Evolutionary conservation across 2,329 filamentous ascomycete genomes (phyloP).

Genomic region (Zelopaecilomyces penicillatus): DNA sequence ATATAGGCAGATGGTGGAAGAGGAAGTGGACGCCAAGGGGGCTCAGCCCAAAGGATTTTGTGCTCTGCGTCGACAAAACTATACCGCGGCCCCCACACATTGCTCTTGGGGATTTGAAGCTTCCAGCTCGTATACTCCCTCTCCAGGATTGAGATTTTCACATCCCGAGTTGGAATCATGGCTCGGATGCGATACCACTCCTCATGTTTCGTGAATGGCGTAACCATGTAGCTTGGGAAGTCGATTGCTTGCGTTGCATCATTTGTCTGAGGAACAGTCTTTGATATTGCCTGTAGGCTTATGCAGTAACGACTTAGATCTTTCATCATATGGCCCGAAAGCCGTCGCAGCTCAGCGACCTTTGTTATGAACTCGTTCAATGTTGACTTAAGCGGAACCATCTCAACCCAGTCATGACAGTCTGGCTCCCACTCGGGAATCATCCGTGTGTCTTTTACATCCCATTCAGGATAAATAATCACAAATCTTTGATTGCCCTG

Average conservation of each 20-base stretch:
- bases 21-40: too few species aligned
- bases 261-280: neutral
- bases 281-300: slow-evolving; percentile 11
- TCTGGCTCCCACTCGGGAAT: too few species aligned
- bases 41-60: too few species aligned
- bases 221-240: slow-evolving; percentile 12
- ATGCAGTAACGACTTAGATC: slow-evolving; percentile 1
- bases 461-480: slow-evolving; percentile 5
- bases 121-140: slow-evolving; percentile 12
- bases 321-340: neutral
- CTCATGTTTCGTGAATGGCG: slow-evolving; percentile 7
- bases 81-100: slow-evolving; percentile 17
- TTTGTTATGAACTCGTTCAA: neutral
- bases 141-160: slow-evolving; percentile 7
- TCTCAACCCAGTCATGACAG: neutral
- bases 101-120: slow-evolving; percentile 8
- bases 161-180: slow-evolving; percentile 10
- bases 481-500: neutral
- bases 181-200: slow-evolving; percentile 18
- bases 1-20: too few species aligned
- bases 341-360: slow-evolving; percentile 3
- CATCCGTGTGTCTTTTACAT: neutral
- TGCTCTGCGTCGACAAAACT: neutral
- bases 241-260: slow-evolving; percentile 6
- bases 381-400: slow-evolving; percentile 4